Percentiles rank a stretch among this genome's conserved stretches.
Conservation (phyloP, 441 rosid species). For the Breynia disticha region DNA sequence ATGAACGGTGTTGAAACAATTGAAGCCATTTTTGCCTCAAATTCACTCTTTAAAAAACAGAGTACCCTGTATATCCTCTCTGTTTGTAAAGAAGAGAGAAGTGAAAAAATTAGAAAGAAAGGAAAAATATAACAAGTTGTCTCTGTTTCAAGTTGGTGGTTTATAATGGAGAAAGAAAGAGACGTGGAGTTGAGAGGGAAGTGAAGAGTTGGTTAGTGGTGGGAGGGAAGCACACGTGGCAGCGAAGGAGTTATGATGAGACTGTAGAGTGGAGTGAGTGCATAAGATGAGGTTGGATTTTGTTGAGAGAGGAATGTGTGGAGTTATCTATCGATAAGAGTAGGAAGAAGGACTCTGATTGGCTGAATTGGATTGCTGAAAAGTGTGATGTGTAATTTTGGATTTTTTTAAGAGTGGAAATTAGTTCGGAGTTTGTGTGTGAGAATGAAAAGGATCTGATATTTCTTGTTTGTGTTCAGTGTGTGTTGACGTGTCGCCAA, state of each 20-base stretch:
- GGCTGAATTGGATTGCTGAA: conserved; percentile 43
- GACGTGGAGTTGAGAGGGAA: neutral
- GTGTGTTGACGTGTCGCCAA: neutral
- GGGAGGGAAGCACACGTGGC: conserved; percentile 61
- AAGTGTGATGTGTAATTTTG: conserved; percentile 9
- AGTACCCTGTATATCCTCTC: conserved; percentile 19
- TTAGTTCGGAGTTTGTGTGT: conserved; percentile 10
- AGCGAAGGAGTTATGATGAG: conserved; percentile 15
- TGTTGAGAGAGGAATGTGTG: conserved; percentile 1
- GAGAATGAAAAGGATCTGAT: conserved; percentile 18
- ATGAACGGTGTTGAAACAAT: conserved; percentile 65
- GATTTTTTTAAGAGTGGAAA: too few species aligned
- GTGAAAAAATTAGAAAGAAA: conserved; percentile 6
- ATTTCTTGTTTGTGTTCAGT: conserved; percentile 10
- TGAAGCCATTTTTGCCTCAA: conserved; percentile 48
- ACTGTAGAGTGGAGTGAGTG: neutral
- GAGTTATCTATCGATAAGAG: conserved; percentile 27
- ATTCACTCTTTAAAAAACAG: conserved; percentile 15
- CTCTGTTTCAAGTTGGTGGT: conserved; percentile 11
- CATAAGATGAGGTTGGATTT: conserved; percentile 30
- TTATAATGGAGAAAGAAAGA: conserved; percentile 12
- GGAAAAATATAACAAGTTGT: neutral
- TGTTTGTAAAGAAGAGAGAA: conserved; percentile 14
- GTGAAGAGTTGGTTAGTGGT: conserved; percentile 40
- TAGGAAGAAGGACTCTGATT: conserved; percentile 41